Evolutionary conservation across 75 land plant species (phyloP).

Genomic region (Cupressus sempervirens): DNA sequence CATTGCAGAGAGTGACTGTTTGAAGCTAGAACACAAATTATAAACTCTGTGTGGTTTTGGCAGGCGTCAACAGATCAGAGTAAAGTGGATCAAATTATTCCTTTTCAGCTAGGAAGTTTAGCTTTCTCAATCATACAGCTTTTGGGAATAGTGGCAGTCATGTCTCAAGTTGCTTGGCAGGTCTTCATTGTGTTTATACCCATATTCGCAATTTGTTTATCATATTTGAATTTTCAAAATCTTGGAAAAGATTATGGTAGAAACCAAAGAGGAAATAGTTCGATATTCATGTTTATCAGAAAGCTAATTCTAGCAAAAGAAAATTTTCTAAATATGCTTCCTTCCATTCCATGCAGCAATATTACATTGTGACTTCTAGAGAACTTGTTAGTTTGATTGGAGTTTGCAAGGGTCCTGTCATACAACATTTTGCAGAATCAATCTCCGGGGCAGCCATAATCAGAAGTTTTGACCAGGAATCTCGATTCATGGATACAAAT

Average conservation of each 20-base stretch:
- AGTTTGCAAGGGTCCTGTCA: slow-evolving; percentile 53
- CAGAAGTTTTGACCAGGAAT: slow-evolving; percentile 57
- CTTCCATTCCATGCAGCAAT: slow-evolving; percentile 36
- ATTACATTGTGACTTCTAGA: slow-evolving; percentile 61
- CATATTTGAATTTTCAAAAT: not conserved
- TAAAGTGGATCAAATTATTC: slow-evolving; percentile 18
- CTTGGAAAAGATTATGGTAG: not conserved
- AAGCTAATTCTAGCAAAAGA: not conserved
- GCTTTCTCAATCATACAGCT: slow-evolving; percentile 12
- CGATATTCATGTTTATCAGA: too few species aligned
- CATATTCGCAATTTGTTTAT: not conserved
- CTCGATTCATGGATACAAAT: slow-evolving; percentile 16
- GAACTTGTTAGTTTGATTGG: slow-evolving; percentile 57
- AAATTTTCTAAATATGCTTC: not conserved
- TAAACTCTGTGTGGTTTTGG: not conserved
- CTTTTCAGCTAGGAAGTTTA: slow-evolving; percentile 12
- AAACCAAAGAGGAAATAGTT: not conserved
- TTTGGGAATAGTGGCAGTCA: slow-evolving; percentile 23
- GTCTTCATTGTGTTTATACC: slow-evolving; percentile 28
- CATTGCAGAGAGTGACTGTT: too few species aligned
- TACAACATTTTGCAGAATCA: slow-evolving; percentile 71
- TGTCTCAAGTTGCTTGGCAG: slow-evolving; percentile 32
- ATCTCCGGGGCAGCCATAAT: slow-evolving; percentile 64
- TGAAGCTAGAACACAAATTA: too few species aligned
- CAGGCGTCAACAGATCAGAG: slow-evolving; percentile 72